phyloP scores from a whole-genome alignment of 2,329 filamentous ascomycete species.

The Fusarium sp. region DNA sequence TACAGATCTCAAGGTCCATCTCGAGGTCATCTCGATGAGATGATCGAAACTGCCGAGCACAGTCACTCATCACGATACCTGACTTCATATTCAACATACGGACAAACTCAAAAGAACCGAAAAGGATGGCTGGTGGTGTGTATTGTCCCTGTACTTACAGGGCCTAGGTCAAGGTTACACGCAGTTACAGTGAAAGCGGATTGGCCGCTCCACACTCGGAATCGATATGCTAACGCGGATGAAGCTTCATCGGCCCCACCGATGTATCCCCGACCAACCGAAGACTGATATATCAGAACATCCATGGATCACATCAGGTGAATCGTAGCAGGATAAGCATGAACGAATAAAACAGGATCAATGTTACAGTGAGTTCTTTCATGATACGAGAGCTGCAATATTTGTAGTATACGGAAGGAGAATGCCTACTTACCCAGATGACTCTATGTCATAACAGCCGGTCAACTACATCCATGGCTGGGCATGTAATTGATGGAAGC shows the following conservation, averaged over 20 bases:
- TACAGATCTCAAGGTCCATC: neutral
- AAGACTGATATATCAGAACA: conserved; percentile 30
- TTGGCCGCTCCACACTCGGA: conserved; percentile 40
- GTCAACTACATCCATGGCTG: neutral
- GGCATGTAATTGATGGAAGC: neutral
- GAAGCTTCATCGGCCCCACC: conserved; percentile 38
- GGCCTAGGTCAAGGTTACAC: conserved; percentile 28
- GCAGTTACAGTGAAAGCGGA: conserved; percentile 43
- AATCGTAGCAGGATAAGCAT: conserved; percentile 14
- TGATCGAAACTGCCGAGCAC: neutral
- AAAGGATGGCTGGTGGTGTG: conserved; percentile 24
- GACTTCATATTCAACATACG: neutral
- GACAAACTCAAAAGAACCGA: neutral
- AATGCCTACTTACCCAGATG: neutral
- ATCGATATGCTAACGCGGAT: conserved; percentile 33
- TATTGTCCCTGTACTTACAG: conserved; percentile 39
- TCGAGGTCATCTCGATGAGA: neutral
- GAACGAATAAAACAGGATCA: conserved; percentile 9
- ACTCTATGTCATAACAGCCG: neutral
- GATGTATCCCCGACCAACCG: conserved; percentile 35
- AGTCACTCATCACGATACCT: neutral
- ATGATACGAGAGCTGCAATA: neutral
- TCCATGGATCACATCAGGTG: conserved; percentile 41
- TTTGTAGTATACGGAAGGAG: neutral
- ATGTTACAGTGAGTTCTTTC: neutral